Evolutionary conservation across 106 monocot species (phyloP), one percentile per base, ranked within the genome.

Genomic region (Agapanthus africanus): DNA sequence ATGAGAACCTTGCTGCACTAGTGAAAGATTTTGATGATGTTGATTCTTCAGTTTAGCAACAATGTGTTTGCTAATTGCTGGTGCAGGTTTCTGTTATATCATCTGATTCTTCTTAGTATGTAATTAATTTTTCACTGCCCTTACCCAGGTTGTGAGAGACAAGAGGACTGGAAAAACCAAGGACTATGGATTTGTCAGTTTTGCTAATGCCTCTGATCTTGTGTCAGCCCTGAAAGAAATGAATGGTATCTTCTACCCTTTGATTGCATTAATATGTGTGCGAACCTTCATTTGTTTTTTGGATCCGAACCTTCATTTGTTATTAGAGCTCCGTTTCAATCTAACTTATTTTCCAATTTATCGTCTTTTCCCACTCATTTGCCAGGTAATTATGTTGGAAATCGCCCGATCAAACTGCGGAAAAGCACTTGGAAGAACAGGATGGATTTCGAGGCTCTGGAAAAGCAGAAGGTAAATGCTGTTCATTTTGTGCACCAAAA

Each of bases 171-270:
- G 95, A 18, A 95, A 95, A 78, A 91, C 95, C 41, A 81, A 74
- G 73, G 95, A 91, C 19, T 95, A 86, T 84, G 95, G 91, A 76
- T 95, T 95, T 80, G 88, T 91, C 27, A 95, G 95, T 74, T 91
- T 91, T 80, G 70, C 88, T 7, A 91, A 76, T 72, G 79, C 88
- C 52, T 63, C 82, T 34, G 95, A 95, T 66, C 91, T 95, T 63
- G 88, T 84, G 22, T 88, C 83, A 34, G 95, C 95, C 36, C 36
- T 95, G 66, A 95, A 95, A 78, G 95, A 95, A 79, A 88, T 95
- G 91, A 91, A 95, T 68, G 91, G 95, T 84, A 11, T 22, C 87
- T 75, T 67, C 28, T 71, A n/a, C n/a, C n/a, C n/a, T n/a, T n/a
- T n/a, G n/a, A n/a, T n/a, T n/a, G n/a, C n/a, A n/a, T n/a, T n/a